Conservation (phyloP, 192 early-diverging fungal genomes). For the Backusella morwellensis region DNA sequence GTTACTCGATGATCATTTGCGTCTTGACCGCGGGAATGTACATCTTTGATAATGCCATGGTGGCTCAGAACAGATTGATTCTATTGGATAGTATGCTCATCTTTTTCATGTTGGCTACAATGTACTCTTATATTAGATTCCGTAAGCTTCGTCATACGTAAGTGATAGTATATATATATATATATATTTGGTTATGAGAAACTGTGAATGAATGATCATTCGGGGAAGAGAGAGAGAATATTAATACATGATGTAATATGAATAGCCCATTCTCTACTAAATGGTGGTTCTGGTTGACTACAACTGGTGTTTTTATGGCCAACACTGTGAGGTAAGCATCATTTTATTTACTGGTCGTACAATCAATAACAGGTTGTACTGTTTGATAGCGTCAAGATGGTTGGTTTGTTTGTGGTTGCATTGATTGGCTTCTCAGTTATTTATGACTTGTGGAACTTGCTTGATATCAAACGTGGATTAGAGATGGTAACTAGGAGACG, state of each 20-base stretch:
- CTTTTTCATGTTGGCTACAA: conserved; percentile 77
- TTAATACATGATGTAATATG: too few relatives aligned
- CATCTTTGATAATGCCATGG: conserved; percentile 75
- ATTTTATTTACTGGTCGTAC: conserved; percentile 52
- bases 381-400: conserved; percentile 83
- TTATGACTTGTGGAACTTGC: conserved; percentile 85
- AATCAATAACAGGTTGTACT: neutral
- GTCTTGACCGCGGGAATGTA: neutral
- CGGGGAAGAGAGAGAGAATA: neutral
- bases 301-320: conserved; percentile 80
- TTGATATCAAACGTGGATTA: conserved; percentile 82
- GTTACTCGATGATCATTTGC: conserved; percentile 52
- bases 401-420: conserved; percentile 85
- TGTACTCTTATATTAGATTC: conserved; percentile 87
- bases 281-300: conserved; percentile 89
- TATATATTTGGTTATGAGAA: neutral
- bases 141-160: conserved; percentile 49
- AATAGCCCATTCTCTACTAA: conserved; percentile 64
- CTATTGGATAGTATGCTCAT: conserved; percentile 86
- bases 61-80: conserved; percentile 89
- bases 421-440: conserved; percentile 83
- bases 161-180: neutral
- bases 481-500: conserved; percentile 41
- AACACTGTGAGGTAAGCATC: conserved; percentile 45
- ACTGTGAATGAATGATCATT: too few relatives aligned